Evolutionary conservation across 441 rosid species (phyloP).

Genomic region (Populus hybrid): DNA sequence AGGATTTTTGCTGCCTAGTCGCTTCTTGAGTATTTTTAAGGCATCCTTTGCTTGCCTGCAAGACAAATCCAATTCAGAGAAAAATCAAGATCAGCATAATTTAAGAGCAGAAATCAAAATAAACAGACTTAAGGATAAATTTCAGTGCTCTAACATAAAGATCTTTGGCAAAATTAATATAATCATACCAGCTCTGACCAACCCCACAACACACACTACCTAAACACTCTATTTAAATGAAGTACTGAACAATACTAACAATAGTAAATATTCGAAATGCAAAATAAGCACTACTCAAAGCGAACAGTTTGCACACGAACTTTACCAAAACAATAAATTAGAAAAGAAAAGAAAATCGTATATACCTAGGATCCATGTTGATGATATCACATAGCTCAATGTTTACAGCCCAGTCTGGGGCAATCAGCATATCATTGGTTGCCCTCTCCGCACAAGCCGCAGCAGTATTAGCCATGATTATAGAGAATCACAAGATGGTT

Average conservation of each 20-base stretch:
- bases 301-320: neutral
- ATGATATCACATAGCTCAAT: conserved; percentile 88
- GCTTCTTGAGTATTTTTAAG: conserved; percentile 86
- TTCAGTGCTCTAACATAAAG: neutral
- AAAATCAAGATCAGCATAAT: conserved; percentile 10
- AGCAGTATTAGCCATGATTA: conserved; percentile 62
- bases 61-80: conserved; percentile 20
- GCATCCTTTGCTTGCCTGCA: conserved; percentile 96
- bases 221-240: neutral
- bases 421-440: conserved; percentile 75
- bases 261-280: neutral
- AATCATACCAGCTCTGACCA: neutral
- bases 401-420: conserved; percentile 98
- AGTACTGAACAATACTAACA: neutral
- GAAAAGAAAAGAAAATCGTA: conserved; percentile 10
- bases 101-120: neutral
- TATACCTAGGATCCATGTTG: conserved; percentile 90
- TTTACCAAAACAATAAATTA: neutral
- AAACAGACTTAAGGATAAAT: neutral
- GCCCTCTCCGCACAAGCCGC: conserved; percentile 97
- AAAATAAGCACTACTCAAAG: neutral
- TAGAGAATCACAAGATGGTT: neutral
- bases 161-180: neutral
- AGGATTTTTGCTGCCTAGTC: conserved; percentile 78
- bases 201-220: neutral